These are phyloP conservation scores for Lupinus albus DNA, from an alignment of 306 rosid species.

Conservation along the genomic window DNA sequence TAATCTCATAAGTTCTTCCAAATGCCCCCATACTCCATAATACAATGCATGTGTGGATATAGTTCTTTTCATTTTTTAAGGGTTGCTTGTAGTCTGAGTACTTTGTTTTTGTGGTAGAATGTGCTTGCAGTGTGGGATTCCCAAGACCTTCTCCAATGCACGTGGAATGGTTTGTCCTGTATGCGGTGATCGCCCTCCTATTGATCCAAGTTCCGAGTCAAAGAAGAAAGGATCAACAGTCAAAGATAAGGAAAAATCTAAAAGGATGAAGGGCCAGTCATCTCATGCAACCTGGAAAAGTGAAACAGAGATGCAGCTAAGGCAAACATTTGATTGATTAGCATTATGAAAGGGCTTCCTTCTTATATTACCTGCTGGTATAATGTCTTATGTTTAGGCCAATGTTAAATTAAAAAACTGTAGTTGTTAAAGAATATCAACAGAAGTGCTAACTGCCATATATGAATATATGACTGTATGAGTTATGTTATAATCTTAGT, in stretches of 20 bases:
- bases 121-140: conserved; percentile 96
- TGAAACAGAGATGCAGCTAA: conserved; percentile 92
- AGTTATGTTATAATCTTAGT: background rate
- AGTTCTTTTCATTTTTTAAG: background rate
- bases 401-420: conserved; percentile 20
- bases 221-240: conserved; percentile 88
- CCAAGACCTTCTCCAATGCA: conserved; percentile 77
- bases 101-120: conserved; percentile 54
- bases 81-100: conserved; percentile 21
- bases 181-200: conserved; percentile 77
- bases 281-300: conserved; percentile 97
- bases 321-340: conserved; percentile 95
- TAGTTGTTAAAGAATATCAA: conserved; percentile 21
- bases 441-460: conserved; percentile 19
- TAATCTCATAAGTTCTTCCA: too few species aligned
- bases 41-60: background rate
- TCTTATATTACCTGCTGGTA: conserved; percentile 11
- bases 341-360: conserved; percentile 15
- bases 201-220: conserved; percentile 54
- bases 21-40: too few species aligned
- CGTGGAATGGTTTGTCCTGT: conserved; percentile 91
- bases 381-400: conserved; percentile 33
- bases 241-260: conserved; percentile 91
- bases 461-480: background rate
- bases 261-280: conserved; percentile 92